phyloP scores from a whole-genome alignment of 257 asterid genomes.

The Rehmannia glutinosa region DNA sequence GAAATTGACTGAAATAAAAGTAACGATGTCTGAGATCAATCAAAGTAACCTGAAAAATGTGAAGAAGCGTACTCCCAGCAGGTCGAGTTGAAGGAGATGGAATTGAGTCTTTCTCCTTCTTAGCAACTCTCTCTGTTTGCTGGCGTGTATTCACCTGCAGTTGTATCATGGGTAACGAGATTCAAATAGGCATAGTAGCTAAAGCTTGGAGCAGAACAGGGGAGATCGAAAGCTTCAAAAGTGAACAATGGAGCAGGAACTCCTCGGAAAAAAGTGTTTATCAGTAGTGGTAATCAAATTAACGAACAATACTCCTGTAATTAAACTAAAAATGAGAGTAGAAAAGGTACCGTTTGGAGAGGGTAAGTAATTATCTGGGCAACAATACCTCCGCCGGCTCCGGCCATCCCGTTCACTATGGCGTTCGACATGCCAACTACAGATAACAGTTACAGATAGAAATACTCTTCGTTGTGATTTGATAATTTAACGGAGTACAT shows the following conservation, averaged over 20 bases:
- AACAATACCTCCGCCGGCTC: slow-evolving; percentile 85
- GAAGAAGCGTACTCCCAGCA: slow-evolving; percentile 47
- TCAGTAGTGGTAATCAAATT: background rate
- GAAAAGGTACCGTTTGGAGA: slow-evolving; percentile 60
- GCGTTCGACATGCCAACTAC: slow-evolving; percentile 64
- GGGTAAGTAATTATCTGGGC: slow-evolving; percentile 88
- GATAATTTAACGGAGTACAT: no score
- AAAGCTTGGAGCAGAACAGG: background rate
- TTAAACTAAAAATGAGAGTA: background rate
- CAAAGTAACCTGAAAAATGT: slow-evolving; percentile 48
- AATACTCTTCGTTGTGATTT: no score
- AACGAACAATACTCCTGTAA: background rate
- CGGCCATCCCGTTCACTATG: slow-evolving; percentile 79
- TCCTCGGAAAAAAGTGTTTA: background rate
- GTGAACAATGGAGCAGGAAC: background rate
- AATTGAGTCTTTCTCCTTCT: slow-evolving; percentile 28
- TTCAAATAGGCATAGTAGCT: background rate
- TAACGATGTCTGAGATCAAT: background rate
- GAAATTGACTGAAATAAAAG: background rate
- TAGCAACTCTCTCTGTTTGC: slow-evolving; percentile 85
- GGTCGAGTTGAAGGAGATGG: slow-evolving; percentile 18
- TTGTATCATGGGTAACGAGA: no score
- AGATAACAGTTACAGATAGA: background rate
- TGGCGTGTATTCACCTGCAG: slow-evolving; percentile 88
- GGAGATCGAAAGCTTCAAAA: background rate